Conservation (phyloP, 148 eudicot species). For the Simmondsia chinensis region DNA sequence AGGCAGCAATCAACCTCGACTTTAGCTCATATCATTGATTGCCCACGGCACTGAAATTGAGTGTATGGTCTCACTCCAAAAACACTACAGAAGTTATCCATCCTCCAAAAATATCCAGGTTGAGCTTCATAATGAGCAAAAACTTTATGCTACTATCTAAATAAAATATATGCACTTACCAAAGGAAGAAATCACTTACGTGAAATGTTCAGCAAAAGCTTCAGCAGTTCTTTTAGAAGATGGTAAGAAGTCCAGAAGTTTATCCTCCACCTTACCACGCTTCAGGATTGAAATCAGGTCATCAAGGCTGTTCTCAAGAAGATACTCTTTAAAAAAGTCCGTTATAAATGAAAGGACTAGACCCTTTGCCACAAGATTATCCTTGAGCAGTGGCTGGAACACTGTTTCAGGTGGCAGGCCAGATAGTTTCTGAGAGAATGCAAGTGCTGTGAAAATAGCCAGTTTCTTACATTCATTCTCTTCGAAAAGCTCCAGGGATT, state of each 20-base stretch:
- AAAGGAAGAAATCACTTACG: conserved; percentile 40
- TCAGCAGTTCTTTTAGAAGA: conserved; percentile 75
- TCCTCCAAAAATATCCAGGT: too few species aligned
- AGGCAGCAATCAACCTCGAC: too few species aligned
- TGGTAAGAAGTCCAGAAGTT: conserved; percentile 84
- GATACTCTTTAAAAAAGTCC: conserved; percentile 91
- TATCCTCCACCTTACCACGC: conserved; percentile 88
- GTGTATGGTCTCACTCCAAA: too few species aligned
- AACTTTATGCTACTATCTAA: too few species aligned
- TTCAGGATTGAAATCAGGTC: conserved; percentile 84
- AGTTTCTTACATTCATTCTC: conserved; percentile 87
- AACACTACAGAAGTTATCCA: too few species aligned
- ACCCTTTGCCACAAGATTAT: conserved; percentile 95
- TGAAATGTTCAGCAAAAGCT: conserved; percentile 90
- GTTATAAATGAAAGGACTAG: conserved; percentile 83
- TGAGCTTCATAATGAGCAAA: too few species aligned
- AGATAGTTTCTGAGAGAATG: conserved; percentile 96
- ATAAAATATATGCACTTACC: too few species aligned
- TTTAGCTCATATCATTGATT: too few species aligned
- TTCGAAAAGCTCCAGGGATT: conserved; percentile 92
- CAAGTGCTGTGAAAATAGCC: conserved; percentile 95
- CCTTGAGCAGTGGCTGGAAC: conserved; percentile 93
- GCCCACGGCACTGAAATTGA: too few species aligned
- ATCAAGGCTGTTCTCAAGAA: conserved; percentile 89
- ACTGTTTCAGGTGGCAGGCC: conserved; percentile 98